These are phyloP conservation scores for Betula pendula DNA, from an alignment of 306 rosid genomes.

Conservation along the genomic window DNA sequence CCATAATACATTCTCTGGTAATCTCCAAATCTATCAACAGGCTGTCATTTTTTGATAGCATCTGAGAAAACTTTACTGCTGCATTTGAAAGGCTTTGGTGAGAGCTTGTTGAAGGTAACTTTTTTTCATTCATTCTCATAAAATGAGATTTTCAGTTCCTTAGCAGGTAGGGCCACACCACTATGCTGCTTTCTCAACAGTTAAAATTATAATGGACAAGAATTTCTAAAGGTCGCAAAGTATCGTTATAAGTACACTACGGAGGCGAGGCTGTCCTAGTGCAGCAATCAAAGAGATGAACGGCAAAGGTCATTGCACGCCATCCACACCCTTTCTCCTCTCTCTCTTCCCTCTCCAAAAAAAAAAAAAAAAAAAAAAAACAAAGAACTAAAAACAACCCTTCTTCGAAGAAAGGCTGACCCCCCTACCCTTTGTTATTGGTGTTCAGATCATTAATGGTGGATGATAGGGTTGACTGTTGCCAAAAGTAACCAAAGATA, in stretches of 20 bases:
- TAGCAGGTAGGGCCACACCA: conserved; percentile 14
- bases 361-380: too few species aligned
- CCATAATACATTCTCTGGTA: background rate
- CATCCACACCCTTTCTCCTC: too few species aligned
- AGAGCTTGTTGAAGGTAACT: conserved; percentile 84
- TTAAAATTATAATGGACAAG: conserved; percentile 83
- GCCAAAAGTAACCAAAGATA: conserved; percentile 64
- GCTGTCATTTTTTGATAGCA: conserved; percentile 56
- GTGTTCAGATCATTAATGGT: conserved; percentile 82
- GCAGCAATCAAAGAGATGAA: conserved; percentile 90
- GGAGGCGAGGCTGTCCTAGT: conserved; percentile 78
- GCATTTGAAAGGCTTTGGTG: conserved; percentile 58
- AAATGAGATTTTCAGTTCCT: background rate
- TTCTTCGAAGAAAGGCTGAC: conserved; percentile 16
- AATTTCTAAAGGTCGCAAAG: conserved; percentile 94
- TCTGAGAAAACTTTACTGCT: conserved; percentile 56
- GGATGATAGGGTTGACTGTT: conserved; percentile 94
- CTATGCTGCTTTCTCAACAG: conserved; percentile 43
- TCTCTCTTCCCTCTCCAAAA: too few species aligned
- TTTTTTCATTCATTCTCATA: background rate
- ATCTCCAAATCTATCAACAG: conserved; percentile 23
- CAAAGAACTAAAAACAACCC: too few species aligned
- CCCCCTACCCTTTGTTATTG: conserved; percentile 4
- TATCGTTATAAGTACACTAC: conserved; percentile 84
- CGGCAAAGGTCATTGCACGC: conserved; percentile 60